phyloP scores from a whole-genome alignment of 148 eudicot genomes.

The Talinum fruticosum region DNA sequence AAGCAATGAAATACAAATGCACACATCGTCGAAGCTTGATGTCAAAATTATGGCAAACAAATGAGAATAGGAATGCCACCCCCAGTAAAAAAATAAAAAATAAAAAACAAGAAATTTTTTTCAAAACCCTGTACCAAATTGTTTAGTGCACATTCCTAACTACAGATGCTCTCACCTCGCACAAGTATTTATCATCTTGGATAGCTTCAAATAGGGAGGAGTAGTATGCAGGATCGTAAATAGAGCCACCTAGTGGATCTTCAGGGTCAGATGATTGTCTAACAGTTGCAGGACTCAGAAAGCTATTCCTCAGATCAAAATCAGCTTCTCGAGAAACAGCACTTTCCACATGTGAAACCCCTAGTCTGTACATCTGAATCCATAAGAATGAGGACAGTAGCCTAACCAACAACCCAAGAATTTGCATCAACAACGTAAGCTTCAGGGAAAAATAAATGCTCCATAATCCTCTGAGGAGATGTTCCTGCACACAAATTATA shows the following conservation, averaged over 20 bases:
- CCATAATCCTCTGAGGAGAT: constrained; percentile 63
- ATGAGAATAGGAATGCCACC: not conserved
- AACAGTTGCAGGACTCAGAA: constrained; percentile 58
- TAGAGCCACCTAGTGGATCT: constrained; percentile 81
- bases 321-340: constrained; percentile 66
- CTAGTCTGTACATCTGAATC: constrained; percentile 98
- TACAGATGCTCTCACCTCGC: constrained; percentile 38
- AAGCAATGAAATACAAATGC: not conserved
- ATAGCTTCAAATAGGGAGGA: constrained; percentile 78
- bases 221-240: constrained; percentile 82
- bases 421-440: constrained; percentile 73
- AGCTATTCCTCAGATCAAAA: constrained; percentile 81
- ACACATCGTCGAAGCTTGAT: not conserved
- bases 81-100: not conserved
- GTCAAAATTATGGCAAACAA: not conserved
- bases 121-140: not conserved
- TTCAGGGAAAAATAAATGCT: constrained; percentile 57
- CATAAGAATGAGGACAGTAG: constrained; percentile 73
- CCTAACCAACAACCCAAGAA: constrained; percentile 69
- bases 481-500: constrained; percentile 54
- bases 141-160: not conserved
- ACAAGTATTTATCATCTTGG: constrained; percentile 36
- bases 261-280: constrained; percentile 56
- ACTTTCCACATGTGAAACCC: constrained; percentile 58
- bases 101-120: not conserved